These are phyloP conservation scores for Grifola frondosa DNA, from an alignment of 1,284 basidiomycete genomes.

Conservation along the genomic window DNA sequence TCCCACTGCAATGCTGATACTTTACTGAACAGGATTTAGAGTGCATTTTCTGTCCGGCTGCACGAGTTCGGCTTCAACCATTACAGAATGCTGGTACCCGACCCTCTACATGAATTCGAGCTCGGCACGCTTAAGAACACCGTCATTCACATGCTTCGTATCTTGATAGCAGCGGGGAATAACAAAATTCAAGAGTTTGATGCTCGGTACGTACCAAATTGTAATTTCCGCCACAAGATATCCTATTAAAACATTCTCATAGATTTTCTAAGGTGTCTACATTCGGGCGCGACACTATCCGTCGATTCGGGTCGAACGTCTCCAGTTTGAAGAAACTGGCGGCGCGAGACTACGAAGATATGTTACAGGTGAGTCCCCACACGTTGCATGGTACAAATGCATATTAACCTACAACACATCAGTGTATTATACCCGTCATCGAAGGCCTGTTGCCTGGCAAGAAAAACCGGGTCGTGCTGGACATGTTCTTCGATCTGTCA, in stretches of 20 bases:
- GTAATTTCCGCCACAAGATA: background rate
- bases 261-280: slow-evolving; percentile 23
- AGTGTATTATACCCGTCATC: slow-evolving; percentile 34
- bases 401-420: no score
- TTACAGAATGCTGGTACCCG: slow-evolving; percentile 32
- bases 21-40: slow-evolving; percentile 7
- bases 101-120: slow-evolving; percentile 41
- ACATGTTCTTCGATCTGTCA: slow-evolving; percentile 18
- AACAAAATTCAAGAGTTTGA: slow-evolving; percentile 13
- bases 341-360: slow-evolving; percentile 30
- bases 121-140: slow-evolving; percentile 34
- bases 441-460: slow-evolving; percentile 28
- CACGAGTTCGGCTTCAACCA: slow-evolving; percentile 36
- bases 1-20: no score
- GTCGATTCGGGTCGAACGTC: slow-evolving; percentile 23
- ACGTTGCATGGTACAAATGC: no score
- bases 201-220: slow-evolving; percentile 14
- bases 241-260: slow-evolving; percentile 16
- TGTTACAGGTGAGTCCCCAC: slow-evolving; percentile 28
- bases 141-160: slow-evolving; percentile 7
- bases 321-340: slow-evolving; percentile 29
- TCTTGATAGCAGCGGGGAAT: slow-evolving; percentile 6
- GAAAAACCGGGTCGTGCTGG: slow-evolving; percentile 20
- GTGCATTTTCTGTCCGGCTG: slow-evolving; percentile 35
- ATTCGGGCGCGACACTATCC: slow-evolving; percentile 28